These are phyloP conservation scores for Aspergillus floridensis DNA, from an alignment of 2,329 filamentous ascomycete species.

Conservation along the genomic window DNA sequence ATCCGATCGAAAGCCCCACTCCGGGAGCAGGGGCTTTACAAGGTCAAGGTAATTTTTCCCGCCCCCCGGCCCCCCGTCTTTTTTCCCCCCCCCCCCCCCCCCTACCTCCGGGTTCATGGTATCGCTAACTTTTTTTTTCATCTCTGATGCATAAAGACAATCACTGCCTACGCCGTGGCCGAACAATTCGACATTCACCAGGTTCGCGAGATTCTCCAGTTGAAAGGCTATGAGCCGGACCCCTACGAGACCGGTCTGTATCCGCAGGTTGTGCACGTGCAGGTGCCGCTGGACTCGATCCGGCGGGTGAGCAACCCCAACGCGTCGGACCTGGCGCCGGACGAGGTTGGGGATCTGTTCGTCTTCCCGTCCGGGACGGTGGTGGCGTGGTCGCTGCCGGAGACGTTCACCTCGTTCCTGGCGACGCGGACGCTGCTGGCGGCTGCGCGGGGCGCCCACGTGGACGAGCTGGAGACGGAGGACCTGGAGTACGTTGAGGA, in stretches of 20 bases:
- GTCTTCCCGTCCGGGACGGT: conserved; percentile 93
- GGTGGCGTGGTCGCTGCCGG: conserved; percentile 84
- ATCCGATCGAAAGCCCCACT: conserved; percentile 43
- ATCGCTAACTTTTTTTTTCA: conserved; percentile 11
- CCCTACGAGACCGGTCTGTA: conserved; percentile 61
- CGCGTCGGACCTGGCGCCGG: conserved; percentile 38
- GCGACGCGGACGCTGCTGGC: conserved; percentile 70
- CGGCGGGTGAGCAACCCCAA: conserved; percentile 44
- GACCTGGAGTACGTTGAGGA: conserved; percentile 86
- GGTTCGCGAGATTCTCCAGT: conserved; percentile 57
- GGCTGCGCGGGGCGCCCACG: conserved; percentile 73
- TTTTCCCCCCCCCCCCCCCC: too few species aligned
- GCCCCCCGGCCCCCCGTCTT: background rate
- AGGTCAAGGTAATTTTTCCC: conserved; percentile 33
- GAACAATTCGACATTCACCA: conserved; percentile 62
- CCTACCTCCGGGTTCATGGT: background rate
- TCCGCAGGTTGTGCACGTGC: conserved; percentile 64
- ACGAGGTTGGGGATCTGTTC: conserved; percentile 76
- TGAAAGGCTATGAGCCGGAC: conserved; percentile 61
- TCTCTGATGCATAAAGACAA: conserved; percentile 35
- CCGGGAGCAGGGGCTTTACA: conserved; percentile 34
- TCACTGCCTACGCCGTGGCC: conserved; percentile 67
- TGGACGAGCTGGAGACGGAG: conserved; percentile 74
- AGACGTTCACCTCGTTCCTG: conserved; percentile 67
- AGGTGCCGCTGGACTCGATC: conserved; percentile 48